Base-by-base conservation (phyloP, 306 rosid species). In the Geum urbanum region DNA sequence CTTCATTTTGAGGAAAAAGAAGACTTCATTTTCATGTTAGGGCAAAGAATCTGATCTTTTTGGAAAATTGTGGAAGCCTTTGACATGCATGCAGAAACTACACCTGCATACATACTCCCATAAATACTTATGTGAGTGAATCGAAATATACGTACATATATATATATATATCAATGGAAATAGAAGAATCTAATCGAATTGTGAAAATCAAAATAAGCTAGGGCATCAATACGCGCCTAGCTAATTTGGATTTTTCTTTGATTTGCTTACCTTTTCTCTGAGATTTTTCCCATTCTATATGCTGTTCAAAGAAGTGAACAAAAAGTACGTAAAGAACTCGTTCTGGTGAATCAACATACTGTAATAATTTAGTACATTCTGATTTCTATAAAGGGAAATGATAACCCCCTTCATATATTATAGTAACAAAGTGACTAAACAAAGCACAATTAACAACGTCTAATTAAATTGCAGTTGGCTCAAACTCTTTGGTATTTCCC, bases 381-480 rank as follows among this genome's bases (percentile, higher is more conserved):
- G 71, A 72, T 77, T 78, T 74, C 78, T 72, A 73, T 68, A n/a
- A 69, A 82, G 74, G 53, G 53, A 67, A 61, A 72, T 18, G 16
- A 50, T 49, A 66, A 74, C n/a, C 57, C 56, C 58, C 55, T 62
- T 52, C 60, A 70, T 70, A 70, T 70, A 67, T 63, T 77, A 77
- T 56, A 59, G 63, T 58, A 74, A 71, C 24, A 75, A 74, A 68
- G 66, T 69, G 39, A 70, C 78, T 53, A 73, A 70, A 54, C 66
- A 80, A 70, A 74, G 81, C 79, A 76, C 71, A 75, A 72, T 58
- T 73, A 76, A 80, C 71, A 65, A 75, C 75, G 67, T 83, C 74
- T 81, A n/a, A n/a, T n/a, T n/a, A 86, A 43, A 53, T 81, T 83
- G 89, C 87, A 71, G 41, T 72, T 83, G 77, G 86, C 86, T 79